Evolutionary conservation across 257 asterid species (phyloP).

Genomic region (Avicennia marina): DNA sequence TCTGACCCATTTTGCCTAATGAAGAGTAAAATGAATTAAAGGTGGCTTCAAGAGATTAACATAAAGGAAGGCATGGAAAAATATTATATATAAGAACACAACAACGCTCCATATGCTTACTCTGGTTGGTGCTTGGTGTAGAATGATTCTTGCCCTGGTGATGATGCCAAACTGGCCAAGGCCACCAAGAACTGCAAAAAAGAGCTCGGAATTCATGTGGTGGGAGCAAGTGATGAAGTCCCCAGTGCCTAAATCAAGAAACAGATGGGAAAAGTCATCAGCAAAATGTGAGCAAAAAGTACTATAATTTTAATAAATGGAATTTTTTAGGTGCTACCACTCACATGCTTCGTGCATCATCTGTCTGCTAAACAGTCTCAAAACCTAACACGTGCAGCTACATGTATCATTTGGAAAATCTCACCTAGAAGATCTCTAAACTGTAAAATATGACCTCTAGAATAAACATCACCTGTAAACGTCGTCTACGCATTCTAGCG

Average conservation of each 20-base stretch:
- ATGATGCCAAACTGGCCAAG: conserved; percentile 63
- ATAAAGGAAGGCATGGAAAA: too few species aligned
- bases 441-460: background rate
- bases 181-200: conserved; percentile 54
- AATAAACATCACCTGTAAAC: too few species aligned
- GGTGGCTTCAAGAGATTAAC: too few species aligned
- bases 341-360: background rate
- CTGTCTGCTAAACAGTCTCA: background rate
- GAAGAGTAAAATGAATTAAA: too few species aligned
- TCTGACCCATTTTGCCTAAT: conserved; percentile 51
- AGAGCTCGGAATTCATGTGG: conserved; percentile 36
- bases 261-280: background rate
- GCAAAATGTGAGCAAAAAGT: too few species aligned
- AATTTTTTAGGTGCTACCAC: background rate
- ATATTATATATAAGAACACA: too few species aligned
- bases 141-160: conserved; percentile 49
- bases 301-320: background rate
- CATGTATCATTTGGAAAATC: conserved; percentile 7
- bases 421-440: conserved; percentile 27
- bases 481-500: too few species aligned
- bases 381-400: conserved; percentile 24
- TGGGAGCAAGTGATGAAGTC: conserved; percentile 44
- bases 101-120: conserved; percentile 28
- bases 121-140: conserved; percentile 42
- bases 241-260: conserved; percentile 39